Evolutionary conservation across 2,329 filamentous ascomycete genomes (phyloP), one percentile per base, ranked within the genome.

Genomic region (Fusarium pininemorale): DNA sequence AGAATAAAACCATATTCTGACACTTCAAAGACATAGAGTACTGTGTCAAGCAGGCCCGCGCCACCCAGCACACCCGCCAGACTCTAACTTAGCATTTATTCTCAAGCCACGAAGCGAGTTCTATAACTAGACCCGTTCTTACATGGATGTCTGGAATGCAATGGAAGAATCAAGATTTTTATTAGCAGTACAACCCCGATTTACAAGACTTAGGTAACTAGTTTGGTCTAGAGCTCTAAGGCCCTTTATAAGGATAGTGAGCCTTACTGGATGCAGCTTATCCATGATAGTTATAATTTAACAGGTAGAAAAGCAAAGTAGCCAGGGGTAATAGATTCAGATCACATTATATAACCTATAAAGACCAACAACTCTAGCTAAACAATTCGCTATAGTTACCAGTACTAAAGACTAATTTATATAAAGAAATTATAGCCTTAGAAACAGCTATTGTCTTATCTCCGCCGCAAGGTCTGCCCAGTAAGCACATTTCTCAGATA

Each of bases 271-370:
- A 16, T 35, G 3, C 1, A 35, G 14, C 32, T 1, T 3, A 35
- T 35, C 0, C 15, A 4, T 1, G 7, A 8, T 4, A 16, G 4
- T 35, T 1, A 4, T 16, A 35, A 35, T 35, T 1, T 35, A 0
- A 35, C 1, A 35, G 39, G 8, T 4, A 26, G 24, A 13, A 26
- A 18, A 45, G 11, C 5, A 13, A 1, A 0, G 7, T 9, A 26
- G 12, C 7, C 6, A 45, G 24, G 6, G 16, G 5, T 13, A 26
- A 26, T 26, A 18, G 18, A 14, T 26, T 14, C 0, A 13, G 7
- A 26, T 7, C 5, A 18, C 0, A 45, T 20, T 26, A 14, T 45
- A 20, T 14, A 26, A 45, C 14, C 44, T 26, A 20, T 45, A 14
- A 4, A 13, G 5, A 45, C 44, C 7, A 20, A 5, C 5, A 20